Evolutionary conservation across 306 rosid genomes (phyloP), one percentile per base, ranked within the genome.

Genomic region (Vicia villosa): DNA sequence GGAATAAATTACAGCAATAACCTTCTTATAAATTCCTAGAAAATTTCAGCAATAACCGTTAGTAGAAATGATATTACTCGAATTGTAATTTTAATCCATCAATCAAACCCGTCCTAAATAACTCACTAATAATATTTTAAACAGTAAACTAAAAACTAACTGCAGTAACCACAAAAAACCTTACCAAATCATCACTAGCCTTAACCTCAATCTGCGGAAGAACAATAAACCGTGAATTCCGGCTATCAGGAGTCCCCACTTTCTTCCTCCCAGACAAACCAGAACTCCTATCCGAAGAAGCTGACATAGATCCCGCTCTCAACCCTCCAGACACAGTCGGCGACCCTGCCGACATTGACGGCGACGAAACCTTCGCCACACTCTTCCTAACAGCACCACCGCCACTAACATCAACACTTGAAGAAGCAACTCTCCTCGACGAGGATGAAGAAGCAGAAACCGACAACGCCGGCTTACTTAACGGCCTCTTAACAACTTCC

Each of bases 131-230:
- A 38, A 66, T 10, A 78, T 68, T 41, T 34, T 16, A 56, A 56
- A 51, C 5, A 17, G 37, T 38, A 73, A 40, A 34, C 21, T 19
- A 38, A 30, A 59, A 36, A 56, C 13, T 24, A 20, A 15, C 30
- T 22, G 49, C 42, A 14, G 42, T 14, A 55, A 28, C 47, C 62
- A 45, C 63, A 8, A 55, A 19, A 68, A 70, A 56, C 91, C 95
- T 85, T 75, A 94, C 99, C 96, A 91, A 80, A 66, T 95, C 99
- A 77, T 95, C 97, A 67, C 81, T 80, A 56, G 95, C 95, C 81
- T 95, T 95, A 63, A 86, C 72, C 70, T 95, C 99, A 83, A 95
- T 87, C 75, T 89, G 92, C 11, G 97, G 99, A 80, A 95, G 99
- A 77, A 77, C 85, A 79, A 86, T 55, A 41, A 91, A 86, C 54